Evolutionary conservation across 2,329 filamentous ascomycete genomes (phyloP).

Genomic region (Thyridium curvatum): DNA sequence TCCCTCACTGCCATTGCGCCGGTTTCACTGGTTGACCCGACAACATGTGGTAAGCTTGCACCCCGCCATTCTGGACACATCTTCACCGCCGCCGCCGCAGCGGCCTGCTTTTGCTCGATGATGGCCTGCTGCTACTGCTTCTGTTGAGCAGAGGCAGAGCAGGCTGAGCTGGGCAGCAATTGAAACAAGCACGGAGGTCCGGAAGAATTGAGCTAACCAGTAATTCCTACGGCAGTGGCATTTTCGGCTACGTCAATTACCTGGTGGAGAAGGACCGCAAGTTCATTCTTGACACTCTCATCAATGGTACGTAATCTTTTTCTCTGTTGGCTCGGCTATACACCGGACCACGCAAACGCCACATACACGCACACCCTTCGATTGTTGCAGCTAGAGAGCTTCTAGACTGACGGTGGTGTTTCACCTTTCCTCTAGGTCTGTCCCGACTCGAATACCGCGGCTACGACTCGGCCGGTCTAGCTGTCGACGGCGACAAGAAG

Average conservation of each 20-base stretch:
- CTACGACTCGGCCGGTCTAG: conserved; percentile 95
- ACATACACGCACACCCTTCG: conserved; percentile 5
- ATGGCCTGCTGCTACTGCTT: background rate
- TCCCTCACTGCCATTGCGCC: background rate
- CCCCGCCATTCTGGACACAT: background rate
- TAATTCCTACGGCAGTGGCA: conserved; percentile 56
- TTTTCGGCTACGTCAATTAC: conserved; percentile 99
- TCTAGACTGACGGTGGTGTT: background rate
- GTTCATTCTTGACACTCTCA: conserved; percentile 90
- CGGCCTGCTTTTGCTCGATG: background rate
- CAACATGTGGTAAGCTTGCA: conserved; percentile 26
- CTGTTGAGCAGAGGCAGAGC: background rate
- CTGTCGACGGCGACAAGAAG: conserved; percentile 96
- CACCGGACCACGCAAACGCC: background rate
- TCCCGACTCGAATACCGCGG: conserved; percentile 96
- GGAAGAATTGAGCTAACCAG: background rate
- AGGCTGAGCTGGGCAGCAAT: background rate
- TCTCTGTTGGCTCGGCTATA: background rate
- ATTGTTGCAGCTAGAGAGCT: conserved; percentile 3
- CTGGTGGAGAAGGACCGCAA: conserved; percentile 97
- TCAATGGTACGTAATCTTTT: conserved; percentile 71
- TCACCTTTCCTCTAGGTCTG: conserved; percentile 47
- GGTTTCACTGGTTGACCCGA: conserved; percentile 11
- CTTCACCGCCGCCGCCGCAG: background rate
- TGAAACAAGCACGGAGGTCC: background rate